These are phyloP conservation scores for Leccinum griseonigrum DNA, from an alignment of 1,284 basidiomycete species.

Conservation along the genomic window DNA sequence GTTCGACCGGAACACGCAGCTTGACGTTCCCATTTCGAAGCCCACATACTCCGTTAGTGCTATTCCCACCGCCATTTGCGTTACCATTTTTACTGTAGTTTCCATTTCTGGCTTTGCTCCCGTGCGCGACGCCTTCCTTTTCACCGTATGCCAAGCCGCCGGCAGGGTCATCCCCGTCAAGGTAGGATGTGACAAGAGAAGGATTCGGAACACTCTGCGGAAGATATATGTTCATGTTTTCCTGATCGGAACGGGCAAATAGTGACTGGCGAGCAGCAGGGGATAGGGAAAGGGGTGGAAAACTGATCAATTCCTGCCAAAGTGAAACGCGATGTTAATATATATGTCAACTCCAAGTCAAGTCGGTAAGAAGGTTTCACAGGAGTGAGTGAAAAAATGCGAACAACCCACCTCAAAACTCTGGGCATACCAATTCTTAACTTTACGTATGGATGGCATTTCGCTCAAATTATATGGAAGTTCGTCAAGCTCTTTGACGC, in stretches of 20 bases:
- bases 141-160: slow-evolving; percentile 18
- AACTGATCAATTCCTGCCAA: slow-evolving; percentile 79
- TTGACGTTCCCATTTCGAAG: slow-evolving; percentile 45
- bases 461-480: slow-evolving; percentile 88
- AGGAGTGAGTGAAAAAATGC: background rate
- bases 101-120: slow-evolving; percentile 15
- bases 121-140: slow-evolving; percentile 11
- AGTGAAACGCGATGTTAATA: background rate
- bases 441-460: slow-evolving; percentile 93
- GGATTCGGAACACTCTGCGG: slow-evolving; percentile 75
- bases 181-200: slow-evolving; percentile 36
- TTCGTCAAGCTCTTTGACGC: slow-evolving; percentile 94
- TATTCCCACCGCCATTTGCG: slow-evolving; percentile 30
- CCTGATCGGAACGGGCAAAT: slow-evolving; percentile 44
- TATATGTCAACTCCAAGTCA: background rate
- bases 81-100: slow-evolving; percentile 15
- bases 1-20: slow-evolving; percentile 72
- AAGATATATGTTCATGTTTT: slow-evolving; percentile 38
- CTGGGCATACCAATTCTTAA: slow-evolving; percentile 99
- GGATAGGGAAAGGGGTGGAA: slow-evolving; percentile 73
- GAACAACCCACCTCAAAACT: slow-evolving; percentile 82
- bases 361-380: background rate
- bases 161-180: slow-evolving; percentile 19
- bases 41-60: slow-evolving; percentile 20
- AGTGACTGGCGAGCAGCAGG: slow-evolving; percentile 69